phyloP scores from a whole-genome alignment of 1,284 basidiomycete genomes.

The Trichosporon inkin region DNA sequence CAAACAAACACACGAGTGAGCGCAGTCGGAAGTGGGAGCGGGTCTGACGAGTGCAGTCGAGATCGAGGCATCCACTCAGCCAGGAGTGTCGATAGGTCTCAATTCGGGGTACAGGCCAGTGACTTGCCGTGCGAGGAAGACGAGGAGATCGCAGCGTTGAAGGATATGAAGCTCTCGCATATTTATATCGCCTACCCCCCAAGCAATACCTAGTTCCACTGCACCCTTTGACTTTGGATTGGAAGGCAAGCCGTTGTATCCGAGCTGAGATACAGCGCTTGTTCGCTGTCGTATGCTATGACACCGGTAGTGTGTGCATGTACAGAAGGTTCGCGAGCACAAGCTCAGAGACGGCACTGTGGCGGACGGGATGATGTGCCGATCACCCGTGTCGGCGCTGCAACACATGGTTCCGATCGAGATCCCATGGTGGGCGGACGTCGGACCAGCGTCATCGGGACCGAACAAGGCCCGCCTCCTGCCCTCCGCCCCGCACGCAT shows the following conservation, averaged over 20 bases:
- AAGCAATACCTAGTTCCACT: too few species aligned
- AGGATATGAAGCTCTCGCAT: too few species aligned
- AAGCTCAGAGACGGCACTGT: background rate
- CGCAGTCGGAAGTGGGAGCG: background rate
- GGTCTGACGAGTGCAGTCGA: background rate
- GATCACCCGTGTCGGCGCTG: background rate
- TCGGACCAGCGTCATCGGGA: too few species aligned
- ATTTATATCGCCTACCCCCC: too few species aligned
- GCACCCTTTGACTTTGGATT: too few species aligned
- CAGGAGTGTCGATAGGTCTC: background rate
- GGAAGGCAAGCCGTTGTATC: too few species aligned
- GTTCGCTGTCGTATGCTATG: background rate
- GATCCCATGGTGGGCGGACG: background rate
- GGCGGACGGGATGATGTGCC: background rate
- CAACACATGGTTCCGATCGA: background rate
- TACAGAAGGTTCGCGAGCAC: background rate
- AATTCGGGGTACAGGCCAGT: background rate
- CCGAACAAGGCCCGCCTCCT: too few species aligned
- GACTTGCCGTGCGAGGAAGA: too few species aligned
- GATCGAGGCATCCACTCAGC: slow-evolving; percentile 1
- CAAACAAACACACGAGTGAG: background rate
- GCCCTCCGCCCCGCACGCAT: too few species aligned
- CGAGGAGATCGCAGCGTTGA: too few species aligned
- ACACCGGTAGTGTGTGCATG: background rate
- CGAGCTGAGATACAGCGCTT: background rate